Conservation (phyloP, 2,329 filamentous ascomycete genomes). For the Trichoderma koningiopsis region DNA sequence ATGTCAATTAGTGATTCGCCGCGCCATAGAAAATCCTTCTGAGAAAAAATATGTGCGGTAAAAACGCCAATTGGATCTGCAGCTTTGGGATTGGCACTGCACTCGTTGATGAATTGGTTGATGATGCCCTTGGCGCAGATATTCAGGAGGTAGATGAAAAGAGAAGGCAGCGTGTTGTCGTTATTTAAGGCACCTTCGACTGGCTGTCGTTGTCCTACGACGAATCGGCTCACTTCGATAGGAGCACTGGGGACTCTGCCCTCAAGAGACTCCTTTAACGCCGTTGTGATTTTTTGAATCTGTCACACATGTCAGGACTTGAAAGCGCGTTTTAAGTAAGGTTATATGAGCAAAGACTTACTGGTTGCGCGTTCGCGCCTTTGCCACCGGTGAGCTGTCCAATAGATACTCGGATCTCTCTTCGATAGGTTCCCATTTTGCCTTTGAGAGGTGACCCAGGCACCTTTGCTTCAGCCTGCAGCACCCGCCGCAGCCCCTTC, state of each 20-base stretch:
- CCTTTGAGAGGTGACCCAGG: conserved; percentile 57
- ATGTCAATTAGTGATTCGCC: conserved; percentile 75
- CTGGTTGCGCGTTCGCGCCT: conserved; percentile 55
- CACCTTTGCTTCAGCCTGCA: conserved; percentile 58
- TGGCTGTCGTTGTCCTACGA: conserved; percentile 50
- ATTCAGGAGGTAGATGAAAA: conserved; percentile 76
- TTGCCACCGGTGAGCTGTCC: conserved; percentile 72
- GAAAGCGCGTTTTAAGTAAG: background rate
- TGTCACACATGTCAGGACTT: conserved; percentile 31
- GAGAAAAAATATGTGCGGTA: conserved; percentile 72
- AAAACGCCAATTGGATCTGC: conserved; percentile 82
- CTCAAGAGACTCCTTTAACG: conserved; percentile 56
- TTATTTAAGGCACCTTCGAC: conserved; percentile 55
- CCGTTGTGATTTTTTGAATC: conserved; percentile 42
- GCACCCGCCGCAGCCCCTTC: conserved; percentile 65
- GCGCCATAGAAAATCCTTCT: conserved; percentile 66
- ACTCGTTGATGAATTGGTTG: conserved; percentile 69
- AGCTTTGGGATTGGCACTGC: conserved; percentile 61
- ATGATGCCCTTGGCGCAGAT: conserved; percentile 74
- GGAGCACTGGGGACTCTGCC: conserved; percentile 54
- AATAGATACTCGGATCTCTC: conserved; percentile 70
- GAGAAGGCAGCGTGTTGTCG: conserved; percentile 58
- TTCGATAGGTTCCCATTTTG: conserved; percentile 69
- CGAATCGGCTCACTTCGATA: conserved; percentile 58
- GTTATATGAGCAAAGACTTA: conserved; percentile 33